phyloP scores from a whole-genome alignment of 768 basidiomycete species.

The Daedaleopsis sinensis region DNA sequence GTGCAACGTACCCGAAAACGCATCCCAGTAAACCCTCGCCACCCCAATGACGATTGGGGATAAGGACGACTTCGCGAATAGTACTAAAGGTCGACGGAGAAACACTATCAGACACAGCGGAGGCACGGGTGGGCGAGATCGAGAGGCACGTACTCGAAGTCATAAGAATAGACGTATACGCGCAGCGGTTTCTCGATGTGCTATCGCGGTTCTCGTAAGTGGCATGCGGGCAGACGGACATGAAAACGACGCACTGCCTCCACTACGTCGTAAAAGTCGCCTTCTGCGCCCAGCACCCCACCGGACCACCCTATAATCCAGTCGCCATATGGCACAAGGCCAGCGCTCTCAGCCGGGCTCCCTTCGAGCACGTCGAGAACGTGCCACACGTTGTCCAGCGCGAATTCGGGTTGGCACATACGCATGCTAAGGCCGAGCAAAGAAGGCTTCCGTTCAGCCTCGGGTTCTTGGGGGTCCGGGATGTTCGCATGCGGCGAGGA shows the following conservation, averaged over 20 bases:
- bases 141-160: conserved; percentile 78
- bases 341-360: conserved; percentile 94
- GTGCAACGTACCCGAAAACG: conserved; percentile 80
- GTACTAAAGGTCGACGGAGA: conserved; percentile 53
- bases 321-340: conserved; percentile 89
- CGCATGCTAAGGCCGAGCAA: conserved; percentile 94
- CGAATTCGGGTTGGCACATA: conserved; percentile 86
- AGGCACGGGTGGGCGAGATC: conserved; percentile 10
- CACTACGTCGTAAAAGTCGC: conserved; percentile 95
- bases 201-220: conserved; percentile 39
- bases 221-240: neutral
- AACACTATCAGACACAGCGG: conserved; percentile 5
- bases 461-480: conserved; percentile 42
- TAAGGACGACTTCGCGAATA: conserved; percentile 88
- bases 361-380: conserved; percentile 96
- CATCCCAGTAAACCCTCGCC: conserved; percentile 95
- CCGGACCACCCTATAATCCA: conserved; percentile 92
- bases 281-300: conserved; percentile 86
- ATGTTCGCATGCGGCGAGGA: conserved; percentile 39
- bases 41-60: conserved; percentile 97
- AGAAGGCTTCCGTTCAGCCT: conserved; percentile 68
- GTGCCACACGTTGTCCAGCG: conserved; percentile 96
- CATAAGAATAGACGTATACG: conserved; percentile 95
- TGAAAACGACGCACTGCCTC: conserved; percentile 68
- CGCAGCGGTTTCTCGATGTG: conserved; percentile 93